Conservation (phyloP, 78 protist species). For the Isochrysis galbana region DNA sequence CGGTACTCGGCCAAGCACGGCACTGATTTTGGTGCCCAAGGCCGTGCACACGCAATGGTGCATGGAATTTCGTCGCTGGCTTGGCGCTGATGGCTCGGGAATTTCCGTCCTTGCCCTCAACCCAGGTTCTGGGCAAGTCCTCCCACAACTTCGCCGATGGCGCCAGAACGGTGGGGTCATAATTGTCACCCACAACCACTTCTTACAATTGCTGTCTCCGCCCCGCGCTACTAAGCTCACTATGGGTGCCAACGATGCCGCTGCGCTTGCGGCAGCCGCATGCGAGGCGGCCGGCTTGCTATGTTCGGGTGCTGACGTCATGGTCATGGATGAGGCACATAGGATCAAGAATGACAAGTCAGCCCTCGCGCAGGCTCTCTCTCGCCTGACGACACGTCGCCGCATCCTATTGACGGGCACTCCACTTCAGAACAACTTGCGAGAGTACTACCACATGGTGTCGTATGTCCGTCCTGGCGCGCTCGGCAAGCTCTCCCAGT, state of each 20-base stretch:
- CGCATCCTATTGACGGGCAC: conserved; percentile 69
- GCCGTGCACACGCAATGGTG: conserved; percentile 43
- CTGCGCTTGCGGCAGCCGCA: too few species aligned
- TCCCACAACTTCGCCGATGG: conserved; percentile 23
- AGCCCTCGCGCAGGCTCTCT: not conserved
- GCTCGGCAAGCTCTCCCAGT: not conserved
- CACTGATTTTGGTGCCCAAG: not conserved
- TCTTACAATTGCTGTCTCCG: not conserved
- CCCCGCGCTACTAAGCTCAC: too few species aligned
- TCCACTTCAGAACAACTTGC: conserved; percentile 69
- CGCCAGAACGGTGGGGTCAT: conserved; percentile 1
- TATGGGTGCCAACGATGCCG: too few species aligned
- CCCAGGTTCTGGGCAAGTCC: too few species aligned
- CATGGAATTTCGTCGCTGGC: conserved; percentile 41
- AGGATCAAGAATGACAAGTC: conserved; percentile 53
- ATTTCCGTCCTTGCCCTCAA: not conserved
- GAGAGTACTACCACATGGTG: conserved; percentile 37
- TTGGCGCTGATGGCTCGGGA: not conserved
- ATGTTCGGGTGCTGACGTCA: conserved; percentile 47
- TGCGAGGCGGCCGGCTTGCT: too few species aligned
- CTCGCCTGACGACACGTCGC: conserved; percentile 18
- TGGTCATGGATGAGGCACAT: conserved; percentile 83
- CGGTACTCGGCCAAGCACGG: not conserved
- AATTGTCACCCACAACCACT: conserved; percentile 12
- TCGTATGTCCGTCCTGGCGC: not conserved